A percentile compares a stretch with the other conserved stretches of the same genome.
Evolutionary conservation across 164 flowering plant species (phyloP).

Genomic region (Piper longum): DNA sequence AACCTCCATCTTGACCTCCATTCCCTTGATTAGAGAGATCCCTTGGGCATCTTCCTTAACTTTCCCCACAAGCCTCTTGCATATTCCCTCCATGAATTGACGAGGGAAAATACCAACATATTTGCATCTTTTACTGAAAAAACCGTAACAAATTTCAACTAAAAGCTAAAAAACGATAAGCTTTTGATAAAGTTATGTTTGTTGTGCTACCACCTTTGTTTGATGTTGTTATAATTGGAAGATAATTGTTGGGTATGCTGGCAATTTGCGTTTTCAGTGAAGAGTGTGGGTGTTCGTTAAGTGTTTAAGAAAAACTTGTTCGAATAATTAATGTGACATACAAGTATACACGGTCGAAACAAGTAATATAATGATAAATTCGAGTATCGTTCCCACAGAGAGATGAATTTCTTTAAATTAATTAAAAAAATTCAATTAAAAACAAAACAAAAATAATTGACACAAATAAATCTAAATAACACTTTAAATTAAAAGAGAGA

Average conservation of each 20-base stretch:
- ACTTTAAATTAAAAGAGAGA: no score
- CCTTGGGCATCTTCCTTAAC: conserved; percentile 48
- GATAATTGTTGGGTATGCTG: no score
- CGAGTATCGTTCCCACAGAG: no score
- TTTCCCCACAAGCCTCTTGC: conserved; percentile 69
- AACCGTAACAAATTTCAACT: neutral
- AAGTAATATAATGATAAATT: no score
- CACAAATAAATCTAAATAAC: no score
- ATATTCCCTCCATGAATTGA: conserved; percentile 87
- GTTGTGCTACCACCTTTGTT: neutral
- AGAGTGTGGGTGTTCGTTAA: conserved; percentile 99
- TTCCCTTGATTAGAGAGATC: conserved; percentile 82
- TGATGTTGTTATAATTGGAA: no score
- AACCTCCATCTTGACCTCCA: conserved; percentile 96
- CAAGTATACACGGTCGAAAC: no score
- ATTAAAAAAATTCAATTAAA: no score
- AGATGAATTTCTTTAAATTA: no score
- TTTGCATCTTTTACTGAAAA: conserved; percentile 75
- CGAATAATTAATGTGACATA: no score
- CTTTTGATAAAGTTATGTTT: conserved; percentile 24
- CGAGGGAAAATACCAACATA: conserved; percentile 90
- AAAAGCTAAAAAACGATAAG: neutral
- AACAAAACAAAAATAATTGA: no score
- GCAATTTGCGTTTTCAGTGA: conserved; percentile 38
- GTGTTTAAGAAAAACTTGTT: no score